Conservation (phyloP, 306 rosid genomes). For the Delonix regia region DNA sequence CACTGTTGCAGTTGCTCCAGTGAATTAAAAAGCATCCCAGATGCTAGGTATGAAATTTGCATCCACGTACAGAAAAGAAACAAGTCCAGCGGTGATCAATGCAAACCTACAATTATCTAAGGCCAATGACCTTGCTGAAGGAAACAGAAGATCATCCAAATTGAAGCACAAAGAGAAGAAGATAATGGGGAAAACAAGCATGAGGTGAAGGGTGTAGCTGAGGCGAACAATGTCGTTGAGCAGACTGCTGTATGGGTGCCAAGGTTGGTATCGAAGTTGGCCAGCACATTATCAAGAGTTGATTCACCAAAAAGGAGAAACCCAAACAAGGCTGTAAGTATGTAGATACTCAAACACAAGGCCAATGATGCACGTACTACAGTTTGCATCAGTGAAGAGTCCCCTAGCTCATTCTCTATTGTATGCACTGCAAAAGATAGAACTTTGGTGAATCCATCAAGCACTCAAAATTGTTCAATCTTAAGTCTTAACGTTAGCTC, state of each 20-base stretch:
- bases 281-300: constrained; percentile 66
- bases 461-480: constrained; percentile 3
- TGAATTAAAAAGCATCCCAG: constrained; percentile 71
- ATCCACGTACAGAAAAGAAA: constrained; percentile 50
- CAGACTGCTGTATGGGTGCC: constrained; percentile 61
- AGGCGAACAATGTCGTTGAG: constrained; percentile 64
- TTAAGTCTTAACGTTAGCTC: background rate
- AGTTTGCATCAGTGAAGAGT: constrained; percentile 55
- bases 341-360: constrained; percentile 58
- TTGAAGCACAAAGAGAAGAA: constrained; percentile 66
- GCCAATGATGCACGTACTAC: constrained; percentile 59
- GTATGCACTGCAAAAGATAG: constrained; percentile 59
- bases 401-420: constrained; percentile 61
- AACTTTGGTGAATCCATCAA: constrained; percentile 22
- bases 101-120: constrained; percentile 45
- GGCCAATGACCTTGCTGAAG: constrained; percentile 52
- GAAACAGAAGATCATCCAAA: constrained; percentile 57
- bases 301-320: constrained; percentile 70
- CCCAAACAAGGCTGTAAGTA: constrained; percentile 66
- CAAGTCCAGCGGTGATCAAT: constrained; percentile 53
- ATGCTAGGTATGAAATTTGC: constrained; percentile 76
- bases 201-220: constrained; percentile 71
- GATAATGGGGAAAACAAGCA: constrained; percentile 74
- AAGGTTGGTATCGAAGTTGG: constrained; percentile 70
- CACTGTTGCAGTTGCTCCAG: constrained; percentile 78